A percentile compares a stretch with the other conserved stretches of the same genome.
Evolutionary conservation across 169 alveolate species (phyloP).

Genomic region (Amoebophrya sp.): DNA sequence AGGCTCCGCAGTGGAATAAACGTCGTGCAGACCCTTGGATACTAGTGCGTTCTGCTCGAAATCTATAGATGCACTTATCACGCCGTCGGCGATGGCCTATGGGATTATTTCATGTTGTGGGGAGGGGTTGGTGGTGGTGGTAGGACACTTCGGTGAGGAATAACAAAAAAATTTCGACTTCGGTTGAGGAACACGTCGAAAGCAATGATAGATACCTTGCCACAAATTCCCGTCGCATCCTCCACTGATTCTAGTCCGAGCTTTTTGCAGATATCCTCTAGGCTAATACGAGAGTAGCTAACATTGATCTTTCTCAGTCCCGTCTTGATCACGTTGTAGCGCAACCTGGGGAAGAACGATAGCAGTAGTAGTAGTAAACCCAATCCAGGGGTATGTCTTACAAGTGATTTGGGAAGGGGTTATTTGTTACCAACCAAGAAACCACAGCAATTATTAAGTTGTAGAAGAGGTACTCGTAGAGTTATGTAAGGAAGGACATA

Average conservation of each 20-base stretch:
- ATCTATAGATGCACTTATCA: conserved; percentile 80
- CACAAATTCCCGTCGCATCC: conserved; percentile 79
- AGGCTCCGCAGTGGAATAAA: not conserved
- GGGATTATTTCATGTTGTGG: not conserved
- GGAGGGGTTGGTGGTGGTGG: not conserved
- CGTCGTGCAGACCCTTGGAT: not conserved
- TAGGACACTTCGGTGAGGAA: not conserved
- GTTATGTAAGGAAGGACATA: too few relatives aligned
- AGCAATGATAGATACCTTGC: conserved; percentile 47
- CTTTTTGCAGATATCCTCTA: conserved; percentile 70
- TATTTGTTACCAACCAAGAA: too few relatives aligned
- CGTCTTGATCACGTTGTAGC: conserved; percentile 84
- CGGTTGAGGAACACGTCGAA: not conserved
- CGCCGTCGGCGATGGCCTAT: conserved; percentile 86
- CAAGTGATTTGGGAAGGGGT: too few relatives aligned
- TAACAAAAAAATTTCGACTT: not conserved
- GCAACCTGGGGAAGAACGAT: too few relatives aligned
- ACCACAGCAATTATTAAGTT: too few relatives aligned
- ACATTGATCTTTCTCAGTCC: conserved; percentile 80
- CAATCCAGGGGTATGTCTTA: too few relatives aligned
- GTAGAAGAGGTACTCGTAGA: too few relatives aligned
- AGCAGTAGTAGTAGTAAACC: too few relatives aligned
- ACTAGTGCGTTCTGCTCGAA: conserved; percentile 56
- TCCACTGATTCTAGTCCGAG: conserved; percentile 75
- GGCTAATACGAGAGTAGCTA: conserved; percentile 63